Conservation (phyloP, 805 yeast genomes). For the Monosporozyma servazzii region DNA sequence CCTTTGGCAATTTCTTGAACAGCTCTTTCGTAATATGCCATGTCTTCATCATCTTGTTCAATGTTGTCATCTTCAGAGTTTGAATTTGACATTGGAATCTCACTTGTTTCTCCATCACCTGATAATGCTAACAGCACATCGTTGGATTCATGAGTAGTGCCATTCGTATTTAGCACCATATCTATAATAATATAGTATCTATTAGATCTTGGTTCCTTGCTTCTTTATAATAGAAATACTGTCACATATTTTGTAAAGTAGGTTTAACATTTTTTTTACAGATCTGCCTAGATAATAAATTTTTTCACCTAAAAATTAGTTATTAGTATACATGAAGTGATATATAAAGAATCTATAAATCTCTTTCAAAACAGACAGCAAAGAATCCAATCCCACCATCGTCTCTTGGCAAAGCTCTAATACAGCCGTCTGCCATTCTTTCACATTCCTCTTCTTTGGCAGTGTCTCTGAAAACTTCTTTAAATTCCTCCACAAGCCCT, state of each 20-base stretch:
- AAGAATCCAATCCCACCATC: slow-evolving; percentile 99
- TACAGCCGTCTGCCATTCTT: slow-evolving; percentile 72
- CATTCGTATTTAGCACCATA: neutral
- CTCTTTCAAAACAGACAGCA: slow-evolving; percentile 74
- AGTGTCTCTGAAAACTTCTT: slow-evolving; percentile 35
- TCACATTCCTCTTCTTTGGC: slow-evolving; percentile 38
- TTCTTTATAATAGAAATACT: neutral
- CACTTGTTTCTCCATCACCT: slow-evolving; percentile 4
- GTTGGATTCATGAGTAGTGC: neutral
- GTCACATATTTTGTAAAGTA: too few relatives aligned
- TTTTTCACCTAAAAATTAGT: too few relatives aligned
- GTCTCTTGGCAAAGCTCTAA: slow-evolving; percentile 71
- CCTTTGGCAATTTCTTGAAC: slow-evolving; percentile 29
- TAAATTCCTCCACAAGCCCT: slow-evolving; percentile 66
- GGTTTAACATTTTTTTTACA: too few relatives aligned
- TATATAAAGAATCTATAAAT: neutral
- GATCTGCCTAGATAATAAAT: too few relatives aligned
- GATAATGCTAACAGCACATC: slow-evolving; percentile 8
- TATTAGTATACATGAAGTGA: neutral
- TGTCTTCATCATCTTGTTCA: slow-evolving; percentile 13
- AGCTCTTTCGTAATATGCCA: slow-evolving; percentile 27
- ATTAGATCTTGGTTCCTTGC: neutral
- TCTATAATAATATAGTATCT: neutral
- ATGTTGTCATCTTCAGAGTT: slow-evolving; percentile 2
- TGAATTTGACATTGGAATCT: neutral